Evolutionary conservation across 192 early-diverging fungal genomes (phyloP), one percentile per base, ranked within the genome.

Genomic region (Rhizophlyctis rosea): DNA sequence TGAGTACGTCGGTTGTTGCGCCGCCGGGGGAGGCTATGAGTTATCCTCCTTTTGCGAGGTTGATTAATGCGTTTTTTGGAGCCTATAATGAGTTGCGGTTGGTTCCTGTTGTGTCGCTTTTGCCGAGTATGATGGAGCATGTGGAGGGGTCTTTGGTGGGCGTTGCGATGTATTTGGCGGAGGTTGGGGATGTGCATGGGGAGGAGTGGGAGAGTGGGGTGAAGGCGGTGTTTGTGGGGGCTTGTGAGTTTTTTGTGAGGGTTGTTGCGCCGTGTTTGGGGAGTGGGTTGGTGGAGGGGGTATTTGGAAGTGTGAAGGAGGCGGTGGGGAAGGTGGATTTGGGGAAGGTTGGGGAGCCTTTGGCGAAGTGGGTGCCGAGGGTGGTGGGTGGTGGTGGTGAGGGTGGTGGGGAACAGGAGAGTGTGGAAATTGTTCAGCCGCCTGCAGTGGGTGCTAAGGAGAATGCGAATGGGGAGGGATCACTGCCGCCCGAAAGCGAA

Each of bases 31-130:
- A 71, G 34, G 60, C 89, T 47, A 68, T 88, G 28, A 74, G 81
- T 30, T 86, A 88, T 53, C 89, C 89, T 1, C 72, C 82, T 2
- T 67, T 89, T 4, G 89, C 86, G 1, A 59, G 76, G 44, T 79
- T 91, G 13, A 77, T 86, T 32, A 91, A 91, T 63, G 73, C 78
- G 2, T 81, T 86, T 39, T 72, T 83, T 36, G 62, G 75, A 21
- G 74, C 81, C 5, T 85, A 85, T 47, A 91, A 91, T 60, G 76
- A 82, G 3, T 72, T 91, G 23, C 82, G 89, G 3, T 54, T 65
- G 5, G 28, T 66, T 3, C 64, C 70, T 44, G 7, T 44, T 18
- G 18, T 44, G 9, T 44, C 39, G 9, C 39, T 44, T 18, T 18
- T 44, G 9, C 39, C 39, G 18, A 7, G 9, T 7, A 7, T 44